Base-by-base conservation (phyloP, 2,329 filamentous ascomycete genomes). In the Colletotrichum gigasporum region DNA sequence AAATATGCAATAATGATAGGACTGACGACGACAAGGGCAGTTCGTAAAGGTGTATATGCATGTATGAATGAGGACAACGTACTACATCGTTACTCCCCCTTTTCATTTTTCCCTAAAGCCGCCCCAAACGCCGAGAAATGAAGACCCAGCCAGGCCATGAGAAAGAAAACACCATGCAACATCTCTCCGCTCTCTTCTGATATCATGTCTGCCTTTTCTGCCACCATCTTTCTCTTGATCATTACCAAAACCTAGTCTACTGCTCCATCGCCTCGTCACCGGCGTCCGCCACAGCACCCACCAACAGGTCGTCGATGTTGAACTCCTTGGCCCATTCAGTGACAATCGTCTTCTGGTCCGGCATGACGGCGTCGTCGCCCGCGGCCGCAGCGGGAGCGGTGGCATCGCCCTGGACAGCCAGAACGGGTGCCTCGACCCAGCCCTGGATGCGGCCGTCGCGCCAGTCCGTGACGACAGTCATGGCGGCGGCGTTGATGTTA, bases 381-480 rank as follows among this genome's bases (percentile, higher is more conserved):
- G 73, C 76, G 5, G 71, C 70, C 2, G 74, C 68, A 6, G 71
- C 71, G 3, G 71, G 69, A 20, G 69, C 71, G 32, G 74, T 69
- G 20, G 69, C 72, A n/a, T 83, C 83, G 45, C 58, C 24, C 51
- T 63, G 58, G 8, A 91, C 85, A 16, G 86, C 80, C 64, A 93
- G 78, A 34, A 85, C 84, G 7, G 94, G 94, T 3, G 93, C 87
- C 71, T 94, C 91, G 48, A 90, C 87, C 94, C 94, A 97, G 61
- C 94, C 94, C 79, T 96, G 93, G 71, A 99, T 96, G 54, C 96
- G 88, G 24, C 94, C 95, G 75, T 98, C 95, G 70, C 96, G 88
- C 93, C 96, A 97, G 81, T 99, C 96, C n/a, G 90, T 96, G 62
- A 99, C 89, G 59, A 99, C 94, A 1, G 93, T 91, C 86, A 96